Evolutionary conservation across 306 rosid genomes (phyloP).

Genomic region (Cicer yamashitae): DNA sequence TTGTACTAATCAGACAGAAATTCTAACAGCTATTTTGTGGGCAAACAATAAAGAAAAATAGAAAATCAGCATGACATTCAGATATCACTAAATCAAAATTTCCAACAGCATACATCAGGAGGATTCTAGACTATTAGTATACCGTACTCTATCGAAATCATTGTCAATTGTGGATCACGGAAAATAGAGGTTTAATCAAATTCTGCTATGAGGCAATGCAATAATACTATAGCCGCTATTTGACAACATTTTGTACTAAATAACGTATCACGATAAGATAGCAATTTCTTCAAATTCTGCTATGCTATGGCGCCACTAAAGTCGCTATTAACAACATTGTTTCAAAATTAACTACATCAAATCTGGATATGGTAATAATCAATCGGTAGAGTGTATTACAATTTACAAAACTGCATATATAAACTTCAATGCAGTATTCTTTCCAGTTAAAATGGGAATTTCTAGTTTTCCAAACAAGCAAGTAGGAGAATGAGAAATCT

Average conservation of each 20-base stretch:
- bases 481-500: conserved; percentile 10
- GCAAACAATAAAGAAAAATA: background rate
- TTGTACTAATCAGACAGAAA: conserved; percentile 35
- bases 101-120: background rate
- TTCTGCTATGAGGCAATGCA: too few species aligned
- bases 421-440: conserved; percentile 15
- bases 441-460: conserved; percentile 6
- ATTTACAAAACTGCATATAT: background rate
- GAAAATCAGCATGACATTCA: conserved; percentile 21
- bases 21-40: conserved; percentile 13
- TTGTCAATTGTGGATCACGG: too few species aligned
- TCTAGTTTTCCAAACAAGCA: background rate
- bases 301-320: too few species aligned
- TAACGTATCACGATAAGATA: too few species aligned
- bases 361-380: conserved; percentile 16
- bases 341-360: conserved; percentile 1
- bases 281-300: too few species aligned
- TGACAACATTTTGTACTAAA: too few species aligned
- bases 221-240: too few species aligned
- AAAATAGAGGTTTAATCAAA: too few species aligned
- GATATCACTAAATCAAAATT: conserved; percentile 18
- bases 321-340: too few species aligned
- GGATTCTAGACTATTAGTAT: background rate
- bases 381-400: background rate
- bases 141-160: too few species aligned